Evolutionary conservation across 2,329 filamentous ascomycete species (phyloP), one percentile per base, ranked within the genome.

Genomic region (Purpureocillium takamizusanense): DNA sequence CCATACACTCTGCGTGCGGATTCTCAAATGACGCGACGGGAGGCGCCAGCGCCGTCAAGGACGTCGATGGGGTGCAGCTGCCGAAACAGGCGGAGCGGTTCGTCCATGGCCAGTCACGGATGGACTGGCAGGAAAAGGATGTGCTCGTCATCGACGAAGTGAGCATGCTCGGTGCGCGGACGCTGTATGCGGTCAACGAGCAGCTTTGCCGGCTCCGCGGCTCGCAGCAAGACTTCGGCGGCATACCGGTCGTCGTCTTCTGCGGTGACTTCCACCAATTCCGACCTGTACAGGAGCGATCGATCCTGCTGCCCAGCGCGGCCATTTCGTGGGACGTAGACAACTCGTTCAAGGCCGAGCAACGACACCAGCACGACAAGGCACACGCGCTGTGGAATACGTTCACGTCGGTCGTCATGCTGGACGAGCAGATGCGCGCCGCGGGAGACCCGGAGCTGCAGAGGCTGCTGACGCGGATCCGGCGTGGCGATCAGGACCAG

Each of bases 1-100:
- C 43, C 7, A 41, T 43, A 31, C 39, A 43, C 28, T 43, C 41
- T 5, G 41, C 39, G 34, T 45, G 39, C 14, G 33, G 31, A 2
- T 40, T 42, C 40, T 31, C 38, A 7, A 40, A 40, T 25, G 38
- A 43, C 31, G 10, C 21, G 21, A 14, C 15, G 13, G 15, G 7
- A 15, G 13, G 14, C 21, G 21, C 11, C 25, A 25, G 16, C 17
- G 32, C 21, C 16, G 29, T 21, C 9, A 36, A 33, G 27, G 34
- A 17, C 23, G 16, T 31, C 31, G 35, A 31, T 31, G 30, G 30
- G 5, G 30, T 31, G 13, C 30, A 14, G 14, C 12, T 25, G 17
- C 9, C 18, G 12, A 23, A 15, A 9, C 23, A 28, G 16, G 21
- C 33, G 8, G 18, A 25, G 11, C 31, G 25, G 11, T 27, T 25